Evolutionary conservation across 257 asterid genomes (phyloP).

Genomic region (Petunia axillaris): DNA sequence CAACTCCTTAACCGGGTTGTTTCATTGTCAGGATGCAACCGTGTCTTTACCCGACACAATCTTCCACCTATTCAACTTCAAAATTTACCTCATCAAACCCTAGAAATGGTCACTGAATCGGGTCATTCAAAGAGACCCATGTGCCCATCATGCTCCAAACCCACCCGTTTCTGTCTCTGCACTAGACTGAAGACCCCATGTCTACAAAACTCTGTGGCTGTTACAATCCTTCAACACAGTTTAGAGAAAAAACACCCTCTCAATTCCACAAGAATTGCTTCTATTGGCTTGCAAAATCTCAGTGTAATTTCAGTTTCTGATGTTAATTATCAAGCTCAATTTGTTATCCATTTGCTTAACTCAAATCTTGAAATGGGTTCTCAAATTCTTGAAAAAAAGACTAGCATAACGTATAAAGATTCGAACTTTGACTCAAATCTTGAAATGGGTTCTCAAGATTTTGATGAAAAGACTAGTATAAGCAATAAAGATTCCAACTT

Average conservation of each 20-base stretch:
- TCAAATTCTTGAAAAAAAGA: slow-evolving; percentile 26
- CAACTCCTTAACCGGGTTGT: background rate
- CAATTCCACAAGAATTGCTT: slow-evolving; percentile 77
- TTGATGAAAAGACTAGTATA: slow-evolving; percentile 39
- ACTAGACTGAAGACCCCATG: slow-evolving; percentile 53
- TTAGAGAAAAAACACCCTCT: slow-evolving; percentile 81
- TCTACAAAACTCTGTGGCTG: slow-evolving; percentile 60
- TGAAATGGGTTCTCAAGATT: slow-evolving; percentile 2
- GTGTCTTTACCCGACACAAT: slow-evolving; percentile 30
- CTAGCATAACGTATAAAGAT: slow-evolving; percentile 43
- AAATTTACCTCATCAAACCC: slow-evolving; percentile 28
- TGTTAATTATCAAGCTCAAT: slow-evolving; percentile 61
- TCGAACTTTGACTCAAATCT: slow-evolving; percentile 16
- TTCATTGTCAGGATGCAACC: slow-evolving; percentile 26
- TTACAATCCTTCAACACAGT: slow-evolving; percentile 79
- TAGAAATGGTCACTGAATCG: slow-evolving; percentile 54
- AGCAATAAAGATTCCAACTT: slow-evolving; percentile 34
- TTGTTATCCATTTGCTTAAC: slow-evolving; percentile 41
- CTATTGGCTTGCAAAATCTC: slow-evolving; percentile 59
- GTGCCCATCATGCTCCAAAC: slow-evolving; percentile 78
- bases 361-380: slow-evolving; percentile 20
- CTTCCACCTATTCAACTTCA: slow-evolving; percentile 20
- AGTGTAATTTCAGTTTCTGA: slow-evolving; percentile 60
- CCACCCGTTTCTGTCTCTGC: slow-evolving; percentile 71
- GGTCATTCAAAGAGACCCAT: slow-evolving; percentile 61